Evolutionary conservation across 306 rosid genomes (phyloP).

Genomic region (Prosopis cineraria): DNA sequence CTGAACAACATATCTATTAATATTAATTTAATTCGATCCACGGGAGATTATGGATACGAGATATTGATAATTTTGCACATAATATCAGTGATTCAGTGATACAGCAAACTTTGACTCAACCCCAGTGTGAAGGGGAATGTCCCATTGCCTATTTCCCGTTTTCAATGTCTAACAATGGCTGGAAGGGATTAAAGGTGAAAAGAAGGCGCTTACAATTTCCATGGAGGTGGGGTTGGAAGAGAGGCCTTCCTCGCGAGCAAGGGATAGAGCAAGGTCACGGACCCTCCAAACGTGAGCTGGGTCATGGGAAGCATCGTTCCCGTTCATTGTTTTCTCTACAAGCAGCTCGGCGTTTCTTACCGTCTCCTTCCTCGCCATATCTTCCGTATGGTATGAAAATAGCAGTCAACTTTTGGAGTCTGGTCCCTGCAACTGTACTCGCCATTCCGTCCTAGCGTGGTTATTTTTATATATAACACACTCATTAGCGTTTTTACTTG

Average conservation of each 20-base stretch:
- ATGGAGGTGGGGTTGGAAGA: constrained; percentile 63
- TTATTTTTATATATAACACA: too few species aligned
- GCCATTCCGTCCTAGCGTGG: too few species aligned
- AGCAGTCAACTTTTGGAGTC: not conserved
- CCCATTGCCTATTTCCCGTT: not conserved
- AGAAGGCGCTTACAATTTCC: constrained; percentile 58
- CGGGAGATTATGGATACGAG: not conserved
- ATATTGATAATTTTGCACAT: not conserved
- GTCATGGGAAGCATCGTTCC: constrained; percentile 89
- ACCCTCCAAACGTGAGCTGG: constrained; percentile 85
- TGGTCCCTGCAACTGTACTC: too few species aligned
- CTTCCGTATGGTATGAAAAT: not conserved
- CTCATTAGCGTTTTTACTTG: too few species aligned
- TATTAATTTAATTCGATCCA: not conserved
- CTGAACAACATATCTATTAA: not conserved
- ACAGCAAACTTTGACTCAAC: not conserved
- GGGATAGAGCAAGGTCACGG: constrained; percentile 85
- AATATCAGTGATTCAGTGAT: not conserved
- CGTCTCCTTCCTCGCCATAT: constrained; percentile 52
- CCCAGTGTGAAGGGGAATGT: not conserved
- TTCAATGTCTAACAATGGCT: not conserved
- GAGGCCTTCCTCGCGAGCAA: constrained; percentile 73
- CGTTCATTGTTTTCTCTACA: constrained; percentile 67
- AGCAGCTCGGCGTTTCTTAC: constrained; percentile 71
- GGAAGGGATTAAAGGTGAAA: not conserved